Evolutionary conservation across 495 filamentous ascomycete genomes (phyloP).

Genomic region (Penicillium odoratum): DNA sequence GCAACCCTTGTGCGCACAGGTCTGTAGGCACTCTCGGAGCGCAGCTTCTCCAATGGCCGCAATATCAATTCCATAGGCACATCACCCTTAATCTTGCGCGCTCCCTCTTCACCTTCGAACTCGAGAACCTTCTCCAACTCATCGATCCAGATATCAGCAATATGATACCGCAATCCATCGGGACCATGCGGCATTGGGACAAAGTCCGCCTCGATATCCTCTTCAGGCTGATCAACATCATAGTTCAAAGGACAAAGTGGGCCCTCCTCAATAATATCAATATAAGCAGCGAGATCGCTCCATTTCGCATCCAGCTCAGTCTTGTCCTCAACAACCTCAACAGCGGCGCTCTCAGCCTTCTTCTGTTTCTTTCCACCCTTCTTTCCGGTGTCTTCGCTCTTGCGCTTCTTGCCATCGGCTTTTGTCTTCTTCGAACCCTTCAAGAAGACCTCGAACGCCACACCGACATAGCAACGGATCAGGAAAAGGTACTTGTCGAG

Average conservation of each 20-base stretch:
- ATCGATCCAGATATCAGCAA: conserved; percentile 89
- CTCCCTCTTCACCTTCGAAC: conserved; percentile 43
- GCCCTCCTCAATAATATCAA: conserved; percentile 43
- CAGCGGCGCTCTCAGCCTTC: conserved; percentile 21
- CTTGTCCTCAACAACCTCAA: conserved; percentile 25
- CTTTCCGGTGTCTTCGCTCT: conserved; percentile 28
- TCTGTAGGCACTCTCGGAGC: conserved; percentile 62
- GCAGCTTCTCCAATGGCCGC: conserved; percentile 58
- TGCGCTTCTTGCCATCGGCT: conserved; percentile 29
- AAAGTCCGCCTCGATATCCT: conserved; percentile 31
- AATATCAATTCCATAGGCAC: conserved; percentile 55
- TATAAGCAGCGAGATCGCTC: conserved; percentile 41
- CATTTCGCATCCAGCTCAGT: conserved; percentile 35
- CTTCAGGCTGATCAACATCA: conserved; percentile 37
- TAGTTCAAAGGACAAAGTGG: conserved; percentile 47
- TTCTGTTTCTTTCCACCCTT: conserved; percentile 45
- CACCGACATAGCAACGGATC: conserved; percentile 71
- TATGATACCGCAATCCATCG: conserved; percentile 82
- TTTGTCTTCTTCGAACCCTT: conserved; percentile 21
- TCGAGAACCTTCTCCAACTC: conserved; percentile 71
- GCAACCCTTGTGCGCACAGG: conserved; percentile 68
- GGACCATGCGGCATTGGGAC: conserved; percentile 55
- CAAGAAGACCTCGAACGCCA: conserved; percentile 56
- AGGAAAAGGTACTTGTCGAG: conserved; percentile 93
- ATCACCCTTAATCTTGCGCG: conserved; percentile 36